Percentiles rank a stretch among this genome's conserved stretches.
phyloP scores from a whole-genome alignment of 495 filamentous ascomycete species.

The Neurospora sp. region DNA sequence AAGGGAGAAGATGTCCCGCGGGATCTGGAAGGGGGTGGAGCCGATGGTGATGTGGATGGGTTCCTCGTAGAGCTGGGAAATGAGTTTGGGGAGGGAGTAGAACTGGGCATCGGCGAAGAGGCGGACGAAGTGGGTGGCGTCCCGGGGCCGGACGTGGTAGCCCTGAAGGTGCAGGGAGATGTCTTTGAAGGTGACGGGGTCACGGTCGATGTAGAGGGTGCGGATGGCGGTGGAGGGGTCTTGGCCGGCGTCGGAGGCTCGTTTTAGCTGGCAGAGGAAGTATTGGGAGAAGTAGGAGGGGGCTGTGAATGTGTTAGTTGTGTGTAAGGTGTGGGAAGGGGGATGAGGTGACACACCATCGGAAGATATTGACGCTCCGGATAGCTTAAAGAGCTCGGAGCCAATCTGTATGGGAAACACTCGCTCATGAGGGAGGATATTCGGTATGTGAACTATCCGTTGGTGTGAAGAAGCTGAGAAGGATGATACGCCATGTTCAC shows the following conservation, averaged over 20 bases:
- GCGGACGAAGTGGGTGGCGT: constrained; percentile 78
- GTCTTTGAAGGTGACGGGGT: constrained; percentile 80
- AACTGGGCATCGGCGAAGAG: constrained; percentile 95
- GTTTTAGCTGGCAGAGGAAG: constrained; percentile 73
- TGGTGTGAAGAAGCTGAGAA: constrained; percentile 3
- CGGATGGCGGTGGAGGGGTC: constrained; percentile 36
- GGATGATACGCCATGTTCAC: not conserved
- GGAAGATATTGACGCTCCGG: constrained; percentile 88
- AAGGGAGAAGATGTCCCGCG: constrained; percentile 73
- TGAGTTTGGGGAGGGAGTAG: constrained; percentile 82
- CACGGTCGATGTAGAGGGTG: constrained; percentile 91
- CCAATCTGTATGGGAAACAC: constrained; percentile 94
- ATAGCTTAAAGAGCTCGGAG: constrained; percentile 80
- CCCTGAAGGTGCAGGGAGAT: constrained; percentile 90
- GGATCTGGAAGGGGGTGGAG: constrained; percentile 74
- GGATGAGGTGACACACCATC: constrained; percentile 58
- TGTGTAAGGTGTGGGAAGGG: not conserved
- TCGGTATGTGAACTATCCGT: constrained; percentile 39
- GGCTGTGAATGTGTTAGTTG: constrained; percentile 43
- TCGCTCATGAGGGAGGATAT: constrained; percentile 51
- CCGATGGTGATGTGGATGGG: constrained; percentile 89
- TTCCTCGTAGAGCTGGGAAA: constrained; percentile 87
- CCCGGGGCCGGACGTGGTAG: constrained; percentile 76
- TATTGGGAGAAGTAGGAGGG: constrained; percentile 96
- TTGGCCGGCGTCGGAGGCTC: constrained; percentile 46